Conservation (phyloP, 495 filamentous ascomycete species). For the Xylaria palmicola region DNA sequence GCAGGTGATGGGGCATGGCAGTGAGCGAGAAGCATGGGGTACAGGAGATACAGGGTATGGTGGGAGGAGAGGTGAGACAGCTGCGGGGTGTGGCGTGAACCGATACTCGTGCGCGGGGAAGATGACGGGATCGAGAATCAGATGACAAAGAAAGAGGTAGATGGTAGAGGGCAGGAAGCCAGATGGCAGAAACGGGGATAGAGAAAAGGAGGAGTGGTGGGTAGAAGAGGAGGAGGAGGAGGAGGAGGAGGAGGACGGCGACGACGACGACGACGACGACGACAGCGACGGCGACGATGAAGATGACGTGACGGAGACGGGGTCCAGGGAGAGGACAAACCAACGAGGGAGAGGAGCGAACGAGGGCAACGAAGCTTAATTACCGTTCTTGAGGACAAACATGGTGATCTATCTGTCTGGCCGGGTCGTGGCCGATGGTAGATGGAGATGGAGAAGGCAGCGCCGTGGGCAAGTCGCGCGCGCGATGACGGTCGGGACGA, state of each 20-base stretch:
- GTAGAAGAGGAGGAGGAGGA: too few species aligned
- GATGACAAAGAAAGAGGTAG: neutral
- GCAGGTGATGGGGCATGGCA: neutral
- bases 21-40: neutral
- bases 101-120: neutral
- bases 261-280: too few species aligned
- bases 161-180: neutral
- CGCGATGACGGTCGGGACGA: neutral
- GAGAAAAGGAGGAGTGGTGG: neutral
- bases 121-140: neutral
- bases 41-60: neutral
- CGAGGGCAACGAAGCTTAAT: too few species aligned
- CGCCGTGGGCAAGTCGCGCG: neutral
- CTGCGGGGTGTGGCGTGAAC: too few species aligned
- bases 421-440: neutral
- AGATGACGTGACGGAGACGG: too few species aligned
- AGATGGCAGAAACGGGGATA: neutral
- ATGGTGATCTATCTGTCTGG: slow-evolving; percentile 18
- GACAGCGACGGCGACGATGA: too few species aligned
- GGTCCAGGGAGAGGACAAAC: too few species aligned
- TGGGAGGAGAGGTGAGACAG: neutral
- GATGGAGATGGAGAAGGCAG: neutral
- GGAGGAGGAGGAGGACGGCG: too few species aligned
- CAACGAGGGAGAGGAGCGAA: neutral
- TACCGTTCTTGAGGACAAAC: slow-evolving; percentile 40